These are phyloP conservation scores for Eutrema salsugineum DNA, from an alignment of 441 rosid genomes.

Conservation along the genomic window DNA sequence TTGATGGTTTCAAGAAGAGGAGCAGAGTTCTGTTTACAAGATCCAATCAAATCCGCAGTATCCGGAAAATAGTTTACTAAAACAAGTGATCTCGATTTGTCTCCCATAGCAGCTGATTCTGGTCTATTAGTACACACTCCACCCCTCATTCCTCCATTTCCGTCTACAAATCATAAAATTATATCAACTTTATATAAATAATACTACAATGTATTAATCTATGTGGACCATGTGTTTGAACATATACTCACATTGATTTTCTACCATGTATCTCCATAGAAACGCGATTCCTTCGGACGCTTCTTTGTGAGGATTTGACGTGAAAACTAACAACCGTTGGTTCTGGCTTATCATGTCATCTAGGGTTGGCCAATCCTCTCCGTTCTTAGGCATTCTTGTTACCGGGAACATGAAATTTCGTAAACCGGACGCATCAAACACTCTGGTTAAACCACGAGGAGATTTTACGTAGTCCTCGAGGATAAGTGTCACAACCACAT, in stretches of 20 bases:
- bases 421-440: constrained; percentile 54
- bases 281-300: constrained; percentile 60
- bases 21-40: constrained; percentile 63
- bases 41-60: constrained; percentile 34
- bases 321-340: constrained; percentile 61
- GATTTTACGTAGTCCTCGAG: constrained; percentile 61
- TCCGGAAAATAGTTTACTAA: constrained; percentile 55
- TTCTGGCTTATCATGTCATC: constrained; percentile 49
- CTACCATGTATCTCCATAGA: constrained; percentile 59
- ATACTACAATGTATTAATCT: background rate
- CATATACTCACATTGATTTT: constrained; percentile 55
- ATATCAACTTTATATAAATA: background rate
- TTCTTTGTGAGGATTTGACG: constrained; percentile 51
- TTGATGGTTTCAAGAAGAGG: constrained; percentile 41
- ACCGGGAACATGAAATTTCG: constrained; percentile 60
- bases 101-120: constrained; percentile 51
- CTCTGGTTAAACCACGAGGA: constrained; percentile 44
- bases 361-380: constrained; percentile 55
- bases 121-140: constrained; percentile 56
- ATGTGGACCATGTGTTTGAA: background rate
- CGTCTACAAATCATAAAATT: constrained; percentile 37
- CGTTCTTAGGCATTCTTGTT: constrained; percentile 58
- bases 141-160: constrained; percentile 48
- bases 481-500: constrained; percentile 51
- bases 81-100: constrained; percentile 47